These are phyloP conservation scores for Cucumis cinereus DNA, from an alignment of 306 rosid genomes.

Conservation along the genomic window DNA sequence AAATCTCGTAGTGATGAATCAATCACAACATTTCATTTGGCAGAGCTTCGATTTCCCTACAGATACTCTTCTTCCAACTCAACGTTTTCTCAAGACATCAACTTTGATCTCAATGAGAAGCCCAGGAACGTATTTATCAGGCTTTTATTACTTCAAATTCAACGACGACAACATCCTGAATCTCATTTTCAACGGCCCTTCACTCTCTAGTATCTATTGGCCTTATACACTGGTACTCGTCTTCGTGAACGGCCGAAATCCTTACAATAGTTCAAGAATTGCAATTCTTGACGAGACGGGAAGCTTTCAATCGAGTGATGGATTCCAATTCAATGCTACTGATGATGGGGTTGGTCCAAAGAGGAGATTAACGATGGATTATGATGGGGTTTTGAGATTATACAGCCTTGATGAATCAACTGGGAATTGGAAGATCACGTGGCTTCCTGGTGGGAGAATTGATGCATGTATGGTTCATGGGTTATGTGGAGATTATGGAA, in stretches of 20 bases:
- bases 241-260: background rate
- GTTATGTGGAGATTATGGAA: slow-evolving; percentile 20
- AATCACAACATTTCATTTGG: slow-evolving; percentile 18
- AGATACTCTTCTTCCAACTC: slow-evolving; percentile 33
- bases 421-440: background rate
- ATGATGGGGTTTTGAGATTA: slow-evolving; percentile 9
- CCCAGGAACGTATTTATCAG: slow-evolving; percentile 3
- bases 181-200: background rate
- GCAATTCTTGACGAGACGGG: slow-evolving; percentile 4
- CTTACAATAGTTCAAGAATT: slow-evolving; percentile 9
- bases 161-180: slow-evolving; percentile 12
- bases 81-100: slow-evolving; percentile 12
- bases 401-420: slow-evolving; percentile 3
- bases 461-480: slow-evolving; percentile 14
- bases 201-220: slow-evolving; percentile 2
- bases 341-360: slow-evolving; percentile 12
- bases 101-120: slow-evolving; percentile 16
- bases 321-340: background rate
- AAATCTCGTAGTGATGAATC: slow-evolving; percentile 22
- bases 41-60: slow-evolving; percentile 34
- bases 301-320: slow-evolving; percentile 5
- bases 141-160: slow-evolving; percentile 21
- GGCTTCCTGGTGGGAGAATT: background rate
- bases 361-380: slow-evolving; percentile 10
- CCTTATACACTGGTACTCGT: background rate